Evolutionary conservation across 257 asterid genomes (phyloP).

Genomic region (Petrea volubilis): DNA sequence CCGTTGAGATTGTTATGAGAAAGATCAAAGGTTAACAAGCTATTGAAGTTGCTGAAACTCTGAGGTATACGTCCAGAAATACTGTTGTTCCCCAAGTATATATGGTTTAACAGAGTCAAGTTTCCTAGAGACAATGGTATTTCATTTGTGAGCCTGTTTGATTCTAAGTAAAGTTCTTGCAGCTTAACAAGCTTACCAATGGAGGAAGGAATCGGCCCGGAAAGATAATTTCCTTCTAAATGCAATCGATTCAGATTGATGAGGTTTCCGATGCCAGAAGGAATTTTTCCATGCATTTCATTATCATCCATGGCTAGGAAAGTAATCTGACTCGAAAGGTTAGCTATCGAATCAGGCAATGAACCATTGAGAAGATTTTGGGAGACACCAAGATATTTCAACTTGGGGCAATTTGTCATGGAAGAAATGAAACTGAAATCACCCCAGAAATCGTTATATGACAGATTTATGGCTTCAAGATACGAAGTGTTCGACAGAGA

Average conservation of each 20-base stretch:
- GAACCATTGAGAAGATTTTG: slow-evolving; percentile 32
- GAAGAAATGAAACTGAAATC: slow-evolving; percentile 33
- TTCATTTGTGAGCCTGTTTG: neutral
- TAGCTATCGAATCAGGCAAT: slow-evolving; percentile 33
- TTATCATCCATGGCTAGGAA: neutral
- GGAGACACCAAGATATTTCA: slow-evolving; percentile 11
- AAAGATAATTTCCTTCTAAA: slow-evolving; percentile 28
- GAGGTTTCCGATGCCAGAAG: slow-evolving; percentile 33
- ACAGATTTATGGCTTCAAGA: no score
- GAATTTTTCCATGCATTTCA: slow-evolving; percentile 43
- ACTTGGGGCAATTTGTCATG: slow-evolving; percentile 32
- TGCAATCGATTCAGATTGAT: slow-evolving; percentile 1
- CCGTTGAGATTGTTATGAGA: slow-evolving; percentile 16
- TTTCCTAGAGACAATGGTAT: slow-evolving; percentile 23
- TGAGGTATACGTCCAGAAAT: slow-evolving; percentile 23
- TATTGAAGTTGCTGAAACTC: slow-evolving; percentile 19
- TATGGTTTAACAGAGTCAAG: neutral
- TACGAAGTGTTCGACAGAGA: no score
- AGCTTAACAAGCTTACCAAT: neutral
- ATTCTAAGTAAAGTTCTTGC: neutral
- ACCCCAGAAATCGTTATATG: neutral
- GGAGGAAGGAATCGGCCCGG: slow-evolving; percentile 25
- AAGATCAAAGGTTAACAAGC: neutral
- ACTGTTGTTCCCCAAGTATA: neutral
- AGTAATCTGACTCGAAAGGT: slow-evolving; percentile 28